Percentiles rank a stretch among this genome's conserved stretches.
Evolutionary conservation across 768 basidiomycete species (phyloP).

Genomic region (Boletus patriciae): DNA sequence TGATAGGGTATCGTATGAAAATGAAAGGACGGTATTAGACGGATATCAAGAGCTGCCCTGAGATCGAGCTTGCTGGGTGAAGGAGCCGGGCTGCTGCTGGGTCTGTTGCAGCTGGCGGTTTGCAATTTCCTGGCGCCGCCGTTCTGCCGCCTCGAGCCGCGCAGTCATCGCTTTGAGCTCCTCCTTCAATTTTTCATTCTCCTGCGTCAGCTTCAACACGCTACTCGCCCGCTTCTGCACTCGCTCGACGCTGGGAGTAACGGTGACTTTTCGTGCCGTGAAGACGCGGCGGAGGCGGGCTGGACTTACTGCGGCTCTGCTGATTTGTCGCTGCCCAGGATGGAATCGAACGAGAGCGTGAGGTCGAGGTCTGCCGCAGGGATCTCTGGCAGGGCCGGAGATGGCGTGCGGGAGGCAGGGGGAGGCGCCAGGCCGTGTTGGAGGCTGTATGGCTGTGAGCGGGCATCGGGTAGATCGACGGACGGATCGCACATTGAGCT

Average conservation of each 20-base stretch:
- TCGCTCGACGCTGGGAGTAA: constrained; percentile 31
- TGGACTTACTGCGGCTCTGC: constrained; percentile 49
- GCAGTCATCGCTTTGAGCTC: constrained; percentile 76
- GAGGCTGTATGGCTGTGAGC: constrained; percentile 28
- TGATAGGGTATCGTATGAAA: constrained; percentile 27
- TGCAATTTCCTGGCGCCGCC: constrained; percentile 47
- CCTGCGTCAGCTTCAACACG: constrained; percentile 71
- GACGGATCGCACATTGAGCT: constrained; percentile 25
- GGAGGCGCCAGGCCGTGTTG: constrained; percentile 19
- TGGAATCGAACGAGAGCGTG: constrained; percentile 43
- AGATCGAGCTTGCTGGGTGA: constrained; percentile 16
- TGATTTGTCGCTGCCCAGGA: constrained; percentile 35
- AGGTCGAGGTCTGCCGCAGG: constrained; percentile 47
- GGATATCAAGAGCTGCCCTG: constrained; percentile 28
- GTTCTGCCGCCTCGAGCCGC: constrained; percentile 72
- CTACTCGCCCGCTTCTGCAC: constrained; percentile 74
- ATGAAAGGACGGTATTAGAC: constrained; percentile 26
- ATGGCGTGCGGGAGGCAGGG: constrained; percentile 28
- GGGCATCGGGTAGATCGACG: constrained; percentile 1
- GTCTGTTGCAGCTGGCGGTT: constrained; percentile 36
- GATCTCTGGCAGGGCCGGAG: constrained; percentile 51
- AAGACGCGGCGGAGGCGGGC: constrained; percentile 22
- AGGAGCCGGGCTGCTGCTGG: constrained; percentile 12
- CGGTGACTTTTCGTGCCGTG: constrained; percentile 34
- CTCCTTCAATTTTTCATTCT: constrained; percentile 76